Base-by-base conservation (phyloP, 768 basidiomycete species). In the Serendipita sp. region DNA sequence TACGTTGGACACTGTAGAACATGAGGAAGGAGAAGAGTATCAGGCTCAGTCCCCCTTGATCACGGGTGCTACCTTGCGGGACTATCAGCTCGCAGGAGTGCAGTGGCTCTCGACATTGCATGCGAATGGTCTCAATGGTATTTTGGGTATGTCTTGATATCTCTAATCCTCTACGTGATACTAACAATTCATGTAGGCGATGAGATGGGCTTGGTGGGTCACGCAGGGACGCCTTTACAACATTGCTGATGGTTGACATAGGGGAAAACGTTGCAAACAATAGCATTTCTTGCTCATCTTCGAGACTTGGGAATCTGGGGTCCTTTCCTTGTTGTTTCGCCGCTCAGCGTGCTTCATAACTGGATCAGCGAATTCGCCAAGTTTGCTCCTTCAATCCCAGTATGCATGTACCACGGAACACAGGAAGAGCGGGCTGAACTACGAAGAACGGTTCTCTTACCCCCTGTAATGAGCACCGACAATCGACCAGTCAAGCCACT, bases 21-120 rank as follows among this genome's bases (percentile, higher is more conserved):
- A 66, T 3, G 42, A 50, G 11, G 61, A 61, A 22, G 86, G 88
- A 66, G 73, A 81, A 58, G 53, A 58, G 53, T 58, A 30, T 58
- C 53, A 58, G 53, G 53, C 53, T 9, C 95, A 97, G 70, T 88
- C 92, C 0, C 72, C 77, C 1, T 73, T 92, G 17, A 76, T 99
- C 42, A 91, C 91, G 0, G 95, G 95, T 3, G 91, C 84, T 0
- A 87, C 75, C 63, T 72, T 98, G 65, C 91, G 92, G 69, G 80
- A 85, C 34, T 97, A 96, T 70, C 95, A 99, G 70, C 79, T 97
- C 1, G 89, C 93, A 60, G 95, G 95, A 0, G 80, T 96, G 16
- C 88, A 94, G 65, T 97, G 95, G 95, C 88, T 96, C 88, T 85
- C 88, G 0, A 84, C 84, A 11, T 73, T 96, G 16, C 85, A 90